A percentile compares a stretch with the other conserved stretches of the same genome.
Evolutionary conservation across 768 basidiomycete genomes (phyloP).

Genomic region (Aureoboletus auriporus): DNA sequence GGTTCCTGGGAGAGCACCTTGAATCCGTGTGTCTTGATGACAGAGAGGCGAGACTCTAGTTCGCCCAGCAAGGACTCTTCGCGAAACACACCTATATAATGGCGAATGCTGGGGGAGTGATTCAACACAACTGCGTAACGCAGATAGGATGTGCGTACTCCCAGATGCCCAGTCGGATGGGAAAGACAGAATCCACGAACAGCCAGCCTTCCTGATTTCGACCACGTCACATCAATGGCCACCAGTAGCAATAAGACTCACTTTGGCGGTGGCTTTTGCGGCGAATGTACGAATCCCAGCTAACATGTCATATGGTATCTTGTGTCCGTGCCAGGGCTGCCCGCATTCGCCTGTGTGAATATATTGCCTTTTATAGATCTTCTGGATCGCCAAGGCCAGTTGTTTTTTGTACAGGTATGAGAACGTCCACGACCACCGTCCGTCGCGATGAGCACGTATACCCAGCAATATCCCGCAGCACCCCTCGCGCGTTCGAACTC

Average conservation of each 20-base stretch:
- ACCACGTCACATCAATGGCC: constrained; percentile 1
- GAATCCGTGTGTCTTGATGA: constrained; percentile 55
- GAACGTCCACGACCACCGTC: constrained; percentile 9
- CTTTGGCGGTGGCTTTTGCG: constrained; percentile 9
- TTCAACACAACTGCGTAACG: constrained; percentile 1
- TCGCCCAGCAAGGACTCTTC: constrained; percentile 52
- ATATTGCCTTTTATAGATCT: constrained; percentile 6
- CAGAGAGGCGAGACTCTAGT: constrained; percentile 46
- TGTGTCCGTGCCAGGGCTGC: too few relatives aligned
- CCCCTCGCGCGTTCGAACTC: constrained; percentile 52
- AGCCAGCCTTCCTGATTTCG: constrained; percentile 51
- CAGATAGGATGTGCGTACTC: constrained; percentile 48
- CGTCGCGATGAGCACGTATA: constrained; percentile 26
- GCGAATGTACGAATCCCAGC: constrained; percentile 1
- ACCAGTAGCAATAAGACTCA: constrained; percentile 16
- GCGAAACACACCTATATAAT: constrained; percentile 57
- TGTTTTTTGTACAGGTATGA: constrained; percentile 19
- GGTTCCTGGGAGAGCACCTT: constrained; percentile 60
- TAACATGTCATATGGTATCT: too few relatives aligned
- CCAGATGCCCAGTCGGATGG: constrained; percentile 64
- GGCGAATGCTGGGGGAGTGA: constrained; percentile 49
- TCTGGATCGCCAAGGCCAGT: constrained; percentile 13
- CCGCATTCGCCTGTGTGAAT: constrained; percentile 3
- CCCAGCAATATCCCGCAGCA: constrained; percentile 27
- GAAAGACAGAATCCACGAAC: constrained; percentile 77